A percentile compares a stretch with the other conserved stretches of the same genome.
Evolutionary conservation across 1,284 basidiomycete genomes (phyloP).

Genomic region (Cerrena zonata): DNA sequence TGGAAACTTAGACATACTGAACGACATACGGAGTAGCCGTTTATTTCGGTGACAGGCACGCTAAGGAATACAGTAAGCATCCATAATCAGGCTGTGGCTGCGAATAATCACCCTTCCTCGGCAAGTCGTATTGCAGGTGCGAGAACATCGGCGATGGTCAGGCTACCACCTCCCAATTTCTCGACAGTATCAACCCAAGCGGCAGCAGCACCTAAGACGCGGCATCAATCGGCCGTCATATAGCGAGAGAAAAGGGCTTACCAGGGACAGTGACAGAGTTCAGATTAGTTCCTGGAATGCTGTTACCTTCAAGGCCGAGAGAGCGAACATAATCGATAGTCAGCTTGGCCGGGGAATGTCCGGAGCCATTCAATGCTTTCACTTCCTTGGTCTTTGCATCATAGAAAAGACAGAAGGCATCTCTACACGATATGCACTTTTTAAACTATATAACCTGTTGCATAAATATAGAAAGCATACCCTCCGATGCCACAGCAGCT

Average conservation of each 20-base stretch:
- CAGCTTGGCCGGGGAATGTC: constrained; percentile 76
- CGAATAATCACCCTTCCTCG: constrained; percentile 69
- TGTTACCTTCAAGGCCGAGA: constrained; percentile 62
- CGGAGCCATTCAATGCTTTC: constrained; percentile 82
- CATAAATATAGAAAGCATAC: constrained; percentile 35
- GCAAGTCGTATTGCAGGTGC: constrained; percentile 82
- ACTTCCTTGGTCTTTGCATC: constrained; percentile 77
- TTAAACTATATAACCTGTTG: neutral
- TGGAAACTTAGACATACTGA: neutral
- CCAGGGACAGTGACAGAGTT: constrained; percentile 91
- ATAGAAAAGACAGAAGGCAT: constrained; percentile 90
- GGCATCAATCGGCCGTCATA: neutral
- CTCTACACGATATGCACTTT: constrained; percentile 38
- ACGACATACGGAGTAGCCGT: constrained; percentile 49
- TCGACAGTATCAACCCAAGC: constrained; percentile 90
- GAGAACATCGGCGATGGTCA: constrained; percentile 78
- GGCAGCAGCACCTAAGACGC: constrained; percentile 74
- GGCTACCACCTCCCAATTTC: constrained; percentile 76
- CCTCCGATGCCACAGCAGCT: constrained; percentile 78
- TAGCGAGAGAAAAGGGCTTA: constrained; percentile 20
- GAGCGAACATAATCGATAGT: constrained; percentile 68
- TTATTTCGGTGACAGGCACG: constrained; percentile 76
- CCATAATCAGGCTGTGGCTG: constrained; percentile 7
- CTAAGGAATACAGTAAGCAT: constrained; percentile 31
- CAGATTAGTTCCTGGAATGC: constrained; percentile 70